A percentile compares a stretch with the other conserved stretches of the same genome.
Evolutionary conservation across 805 yeast genomes (phyloP).

Genomic region (Yarrowia keelungensis): DNA sequence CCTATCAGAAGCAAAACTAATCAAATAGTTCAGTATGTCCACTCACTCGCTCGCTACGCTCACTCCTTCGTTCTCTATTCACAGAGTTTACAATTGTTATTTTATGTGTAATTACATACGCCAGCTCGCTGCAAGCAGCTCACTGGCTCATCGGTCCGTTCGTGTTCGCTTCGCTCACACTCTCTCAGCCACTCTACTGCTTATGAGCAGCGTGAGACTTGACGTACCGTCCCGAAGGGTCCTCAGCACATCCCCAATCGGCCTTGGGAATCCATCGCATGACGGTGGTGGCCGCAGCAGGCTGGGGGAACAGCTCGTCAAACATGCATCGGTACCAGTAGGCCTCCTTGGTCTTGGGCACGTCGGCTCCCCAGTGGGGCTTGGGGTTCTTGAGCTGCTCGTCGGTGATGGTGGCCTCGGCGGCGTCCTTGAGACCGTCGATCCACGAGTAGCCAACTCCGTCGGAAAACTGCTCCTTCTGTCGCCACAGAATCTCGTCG

Average conservation of each 20-base stretch:
- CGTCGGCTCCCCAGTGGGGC: constrained; percentile 94
- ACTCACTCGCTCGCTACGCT: no score
- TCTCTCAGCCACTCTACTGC: constrained; percentile 11
- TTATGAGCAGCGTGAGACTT: constrained; percentile 67
- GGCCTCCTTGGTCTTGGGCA: constrained; percentile 98
- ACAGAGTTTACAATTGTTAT: no score
- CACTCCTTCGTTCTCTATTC: no score
- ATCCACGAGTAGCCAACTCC: constrained; percentile 99
- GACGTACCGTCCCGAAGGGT: constrained; percentile 97
- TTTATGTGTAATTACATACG: no score
- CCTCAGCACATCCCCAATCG: constrained; percentile 99
- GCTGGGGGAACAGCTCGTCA: constrained; percentile 87
- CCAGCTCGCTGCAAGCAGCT: no score
- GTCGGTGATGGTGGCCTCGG: constrained; percentile 83
- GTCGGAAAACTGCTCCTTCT: constrained; percentile 98
- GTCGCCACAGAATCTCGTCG: constrained; percentile 97
- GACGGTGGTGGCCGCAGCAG: constrained; percentile 94
- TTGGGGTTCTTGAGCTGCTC: constrained; percentile 90
- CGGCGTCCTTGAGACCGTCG: constrained; percentile 95
- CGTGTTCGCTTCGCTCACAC: not conserved
- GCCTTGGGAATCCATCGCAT: constrained; percentile 99
- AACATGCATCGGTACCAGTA: constrained; percentile 98
- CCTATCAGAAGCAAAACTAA: no score
- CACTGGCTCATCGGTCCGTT: no score
- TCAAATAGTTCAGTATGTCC: no score